Percentiles rank a stretch among this genome's conserved stretches.
Evolutionary conservation across 495 filamentous ascomycete species (phyloP).

Genomic region (Patellaria atrata): DNA sequence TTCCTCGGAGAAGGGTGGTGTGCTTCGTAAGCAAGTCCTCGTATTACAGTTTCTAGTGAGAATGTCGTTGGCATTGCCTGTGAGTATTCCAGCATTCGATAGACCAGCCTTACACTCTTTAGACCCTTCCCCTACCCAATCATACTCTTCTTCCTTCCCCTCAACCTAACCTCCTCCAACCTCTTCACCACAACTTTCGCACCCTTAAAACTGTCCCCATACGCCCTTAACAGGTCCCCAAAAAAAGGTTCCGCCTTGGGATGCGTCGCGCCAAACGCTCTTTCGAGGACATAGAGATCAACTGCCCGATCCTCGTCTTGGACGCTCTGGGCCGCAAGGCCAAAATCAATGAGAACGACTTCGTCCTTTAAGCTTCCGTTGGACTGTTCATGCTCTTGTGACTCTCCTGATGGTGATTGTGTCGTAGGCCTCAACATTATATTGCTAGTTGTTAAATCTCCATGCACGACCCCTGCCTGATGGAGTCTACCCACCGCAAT

Average conservation of each 20-base stretch:
- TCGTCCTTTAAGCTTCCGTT: constrained; percentile 43
- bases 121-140: too few relatives aligned
- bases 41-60: too few relatives aligned
- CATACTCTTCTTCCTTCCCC: constrained; percentile 97
- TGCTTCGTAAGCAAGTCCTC: too few relatives aligned
- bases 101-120: too few relatives aligned
- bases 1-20: too few relatives aligned
- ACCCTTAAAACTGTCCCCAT: constrained; percentile 45
- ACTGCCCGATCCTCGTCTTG: constrained; percentile 90
- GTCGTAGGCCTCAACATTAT: constrained; percentile 53
- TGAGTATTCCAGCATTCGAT: too few relatives aligned
- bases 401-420: neutral
- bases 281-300: constrained; percentile 90
- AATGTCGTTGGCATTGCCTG: too few relatives aligned
- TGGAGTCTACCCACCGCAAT: constrained; percentile 66
- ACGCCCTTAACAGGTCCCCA: constrained; percentile 43
- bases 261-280: constrained; percentile 93
- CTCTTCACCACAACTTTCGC: constrained; percentile 51
- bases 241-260: constrained; percentile 72
- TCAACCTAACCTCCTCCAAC: constrained; percentile 85
- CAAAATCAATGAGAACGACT: constrained; percentile 89
- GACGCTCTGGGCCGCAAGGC: constrained; percentile 66
- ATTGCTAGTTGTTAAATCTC: constrained; percentile 95
- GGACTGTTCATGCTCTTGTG: neutral
- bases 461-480: constrained; percentile 71